Evolutionary conservation across 225 moss, liverwort and hornwort genomes (phyloP), one percentile per base, ranked within the genome.

Genomic region (Bryoerythrophyllum caledonicum): DNA sequence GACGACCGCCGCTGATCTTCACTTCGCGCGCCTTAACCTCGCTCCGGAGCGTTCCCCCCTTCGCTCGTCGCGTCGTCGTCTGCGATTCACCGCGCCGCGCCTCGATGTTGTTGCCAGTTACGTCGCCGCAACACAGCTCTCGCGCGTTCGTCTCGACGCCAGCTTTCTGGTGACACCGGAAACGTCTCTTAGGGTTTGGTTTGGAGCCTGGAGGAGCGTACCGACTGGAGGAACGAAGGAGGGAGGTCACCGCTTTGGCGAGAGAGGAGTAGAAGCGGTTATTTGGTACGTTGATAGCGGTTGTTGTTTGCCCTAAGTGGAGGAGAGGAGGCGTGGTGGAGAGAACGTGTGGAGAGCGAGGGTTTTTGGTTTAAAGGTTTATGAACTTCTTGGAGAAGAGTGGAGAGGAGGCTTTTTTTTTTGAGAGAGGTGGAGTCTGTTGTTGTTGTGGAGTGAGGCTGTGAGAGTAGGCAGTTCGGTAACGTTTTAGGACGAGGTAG

Each of bases 21-120:
- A 15, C 1, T 0, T 0, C 0, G 0, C 0, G n/a, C 0, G 80
- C 80, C 77, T 74, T 78, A 70, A 77, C 80, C 69, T 70, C 40
- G 58, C 37, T 74, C 27, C 10, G 19, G 34, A 52, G 64, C 17
- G 25, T 25, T 77, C 81, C 74, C 38, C 3, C 34, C 63, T 43
- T 57, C 19, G 23, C 10, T 43, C 72, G 32, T 68, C 74, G 75
- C 71, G 20, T 71, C 48, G 71, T 10, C 54, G 32, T 20, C 54
- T 1, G 21, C 10, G 8, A 55, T 55, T 55, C 54, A 55, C 54
- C 21, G 9, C 81, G 75, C 81, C 66, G 81, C 81, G 63, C 78
- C 75, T 71, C 63, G 75, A 51, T 72, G 78, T 78, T 75, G 41
- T 65, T 35, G 70, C 75, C 7, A 19, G 9, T 63, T 34, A 0